Conservation (phyloP, 108 stramenopile species). For the Mediolabrus comicus region DNA sequence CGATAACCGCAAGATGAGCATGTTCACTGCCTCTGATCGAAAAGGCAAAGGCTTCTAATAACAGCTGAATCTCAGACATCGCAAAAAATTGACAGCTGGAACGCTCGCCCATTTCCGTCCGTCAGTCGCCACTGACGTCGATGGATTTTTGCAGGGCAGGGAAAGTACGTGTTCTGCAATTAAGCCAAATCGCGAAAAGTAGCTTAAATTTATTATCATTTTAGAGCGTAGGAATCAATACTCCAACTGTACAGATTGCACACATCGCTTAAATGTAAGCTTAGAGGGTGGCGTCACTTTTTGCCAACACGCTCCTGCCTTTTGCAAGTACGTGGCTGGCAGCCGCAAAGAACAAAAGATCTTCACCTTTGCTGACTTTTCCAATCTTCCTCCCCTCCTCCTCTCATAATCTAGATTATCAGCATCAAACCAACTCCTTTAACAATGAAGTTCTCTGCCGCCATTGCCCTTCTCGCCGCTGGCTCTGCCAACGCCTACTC, state of each 20-base stretch:
- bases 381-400: not conserved
- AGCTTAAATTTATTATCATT: too few relatives aligned
- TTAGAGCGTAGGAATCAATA: too few relatives aligned
- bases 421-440: not conserved
- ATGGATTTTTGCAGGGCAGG: not conserved
- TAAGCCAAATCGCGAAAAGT: too few relatives aligned
- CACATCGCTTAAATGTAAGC: too few relatives aligned
- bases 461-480: constrained; percentile 60
- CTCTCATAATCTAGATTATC: not conserved
- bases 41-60: too few relatives aligned
- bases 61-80: not conserved
- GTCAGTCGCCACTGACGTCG: not conserved
- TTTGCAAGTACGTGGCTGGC: not conserved
- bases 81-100: not conserved
- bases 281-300: not conserved
- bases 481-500: constrained; percentile 82
- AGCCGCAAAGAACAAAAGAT: constrained; percentile 1
- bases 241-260: too few relatives aligned
- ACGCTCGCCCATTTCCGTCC: not conserved
- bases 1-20: not conserved
- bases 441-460: constrained; percentile 85
- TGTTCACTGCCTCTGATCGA: too few relatives aligned
- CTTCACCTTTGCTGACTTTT: not conserved
- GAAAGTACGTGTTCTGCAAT: not conserved
- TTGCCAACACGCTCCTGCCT: not conserved